Percentiles rank a stretch among this genome's conserved stretches.
These are phyloP conservation scores for Gypsophila paniculata DNA, from an alignment of 179 eudicot genomes.

Conservation along the genomic window DNA sequence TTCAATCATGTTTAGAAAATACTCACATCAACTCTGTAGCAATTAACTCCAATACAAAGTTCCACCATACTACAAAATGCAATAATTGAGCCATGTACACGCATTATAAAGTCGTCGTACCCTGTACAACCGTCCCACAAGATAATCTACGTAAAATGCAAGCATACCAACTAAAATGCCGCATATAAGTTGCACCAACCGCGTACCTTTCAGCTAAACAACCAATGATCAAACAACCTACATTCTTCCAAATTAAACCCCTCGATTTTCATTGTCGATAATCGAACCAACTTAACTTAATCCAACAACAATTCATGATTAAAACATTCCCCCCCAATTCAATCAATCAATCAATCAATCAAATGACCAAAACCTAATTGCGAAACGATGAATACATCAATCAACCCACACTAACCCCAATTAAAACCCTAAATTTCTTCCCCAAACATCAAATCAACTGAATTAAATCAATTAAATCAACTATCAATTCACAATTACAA, in stretches of 20 bases:
- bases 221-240: conserved; percentile 1
- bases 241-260: background rate
- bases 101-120: too few species aligned
- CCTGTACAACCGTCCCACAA: too few species aligned
- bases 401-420: background rate
- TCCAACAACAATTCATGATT: background rate
- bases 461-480: background rate
- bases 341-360: background rate
- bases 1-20: background rate
- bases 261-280: too few species aligned
- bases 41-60: background rate
- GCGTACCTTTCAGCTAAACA: background rate
- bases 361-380: background rate
- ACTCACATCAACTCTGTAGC: background rate
- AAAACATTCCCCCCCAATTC: background rate
- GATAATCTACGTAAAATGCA: too few species aligned
- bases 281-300: background rate
- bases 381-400: background rate
- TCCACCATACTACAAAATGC: background rate
- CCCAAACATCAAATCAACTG: background rate
- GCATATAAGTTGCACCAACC: background rate
- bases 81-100: too few species aligned
- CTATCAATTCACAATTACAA: background rate
- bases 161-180: background rate
- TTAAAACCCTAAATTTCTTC: background rate